These are phyloP conservation scores for Colletotrichum brevisporum DNA, from an alignment of 2,329 filamentous ascomycete species.

Conservation along the genomic window DNA sequence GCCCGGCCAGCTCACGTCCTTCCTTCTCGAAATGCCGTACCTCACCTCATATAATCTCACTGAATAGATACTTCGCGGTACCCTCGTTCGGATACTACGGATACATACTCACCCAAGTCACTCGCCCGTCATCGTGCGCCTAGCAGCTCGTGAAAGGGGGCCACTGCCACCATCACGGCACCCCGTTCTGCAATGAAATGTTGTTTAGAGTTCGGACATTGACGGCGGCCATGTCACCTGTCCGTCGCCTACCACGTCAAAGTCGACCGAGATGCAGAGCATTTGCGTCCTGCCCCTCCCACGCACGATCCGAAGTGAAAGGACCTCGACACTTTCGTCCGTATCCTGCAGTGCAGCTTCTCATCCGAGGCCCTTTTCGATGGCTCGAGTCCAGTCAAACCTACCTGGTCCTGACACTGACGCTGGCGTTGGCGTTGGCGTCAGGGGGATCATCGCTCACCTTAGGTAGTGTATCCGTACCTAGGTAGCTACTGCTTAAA, in stretches of 20 bases:
- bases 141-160: conserved; percentile 23
- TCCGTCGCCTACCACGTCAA: too few species aligned
- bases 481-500: not conserved
- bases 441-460: conserved; percentile 22
- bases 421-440: not conserved
- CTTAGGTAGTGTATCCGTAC: not conserved
- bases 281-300: not conserved
- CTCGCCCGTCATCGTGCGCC: conserved; percentile 21
- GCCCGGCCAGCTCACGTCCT: too few species aligned
- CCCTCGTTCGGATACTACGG: conserved; percentile 6
- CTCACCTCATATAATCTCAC: not conserved
- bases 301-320: not conserved
- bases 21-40: too few species aligned
- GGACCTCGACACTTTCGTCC: too few species aligned
- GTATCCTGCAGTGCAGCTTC: too few species aligned
- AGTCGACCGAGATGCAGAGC: too few species aligned
- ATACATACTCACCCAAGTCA: conserved; percentile 1
- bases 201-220: conserved; percentile 35
- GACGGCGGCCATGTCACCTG: conserved; percentile 7
- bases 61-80: not conserved
- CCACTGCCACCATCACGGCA: conserved; percentile 8
- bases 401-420: not conserved
- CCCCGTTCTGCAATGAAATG: conserved; percentile 1
- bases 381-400: not conserved
- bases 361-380: not conserved